phyloP scores from a whole-genome alignment of 1,284 basidiomycete species.

The Cutaneotrichosporon sp. region DNA sequence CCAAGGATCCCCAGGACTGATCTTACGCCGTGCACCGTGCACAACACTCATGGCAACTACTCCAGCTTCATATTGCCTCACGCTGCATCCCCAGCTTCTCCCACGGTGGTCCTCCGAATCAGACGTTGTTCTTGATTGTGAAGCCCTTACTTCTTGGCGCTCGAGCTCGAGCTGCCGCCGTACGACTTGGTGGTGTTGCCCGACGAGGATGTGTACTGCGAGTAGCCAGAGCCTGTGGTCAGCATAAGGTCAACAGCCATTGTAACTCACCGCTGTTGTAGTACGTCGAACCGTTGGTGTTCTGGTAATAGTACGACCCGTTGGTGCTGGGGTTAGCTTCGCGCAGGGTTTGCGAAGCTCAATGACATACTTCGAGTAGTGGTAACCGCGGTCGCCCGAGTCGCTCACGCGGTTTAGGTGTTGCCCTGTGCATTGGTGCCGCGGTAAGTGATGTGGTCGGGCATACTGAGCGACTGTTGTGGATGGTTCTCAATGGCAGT shows the following conservation, averaged over 20 bases:
- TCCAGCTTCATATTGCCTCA: no score
- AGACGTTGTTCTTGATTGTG: not conserved
- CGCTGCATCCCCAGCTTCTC: not conserved
- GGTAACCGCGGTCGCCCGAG: conserved; percentile 52
- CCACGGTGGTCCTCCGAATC: no score
- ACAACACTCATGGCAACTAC: no score
- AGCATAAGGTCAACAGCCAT: not conserved
- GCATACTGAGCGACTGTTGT: conserved; percentile 5
- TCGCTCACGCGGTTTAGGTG: conserved; percentile 54
- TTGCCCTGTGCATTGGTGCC: conserved; percentile 59
- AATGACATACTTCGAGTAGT: conserved; percentile 55
- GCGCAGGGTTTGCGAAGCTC: not conserved
- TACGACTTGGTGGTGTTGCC: conserved; percentile 43
- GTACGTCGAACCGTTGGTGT: conserved; percentile 60
- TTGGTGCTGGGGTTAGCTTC: conserved; percentile 30
- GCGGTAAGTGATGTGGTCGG: conserved; percentile 46
- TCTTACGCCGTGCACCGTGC: no score
- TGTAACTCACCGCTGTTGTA: conserved; percentile 49
- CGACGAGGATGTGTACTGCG: conserved; percentile 55
- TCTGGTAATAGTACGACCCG: conserved; percentile 59
- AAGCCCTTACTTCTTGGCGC: conserved; percentile 7
- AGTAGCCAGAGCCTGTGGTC: conserved; percentile 49
- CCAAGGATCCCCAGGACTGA: no score
- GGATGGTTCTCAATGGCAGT: not conserved
- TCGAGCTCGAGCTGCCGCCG: not conserved